Conservation (phyloP, 2,329 filamentous ascomycete genomes). For the Clonostachys rhizophaga region DNA sequence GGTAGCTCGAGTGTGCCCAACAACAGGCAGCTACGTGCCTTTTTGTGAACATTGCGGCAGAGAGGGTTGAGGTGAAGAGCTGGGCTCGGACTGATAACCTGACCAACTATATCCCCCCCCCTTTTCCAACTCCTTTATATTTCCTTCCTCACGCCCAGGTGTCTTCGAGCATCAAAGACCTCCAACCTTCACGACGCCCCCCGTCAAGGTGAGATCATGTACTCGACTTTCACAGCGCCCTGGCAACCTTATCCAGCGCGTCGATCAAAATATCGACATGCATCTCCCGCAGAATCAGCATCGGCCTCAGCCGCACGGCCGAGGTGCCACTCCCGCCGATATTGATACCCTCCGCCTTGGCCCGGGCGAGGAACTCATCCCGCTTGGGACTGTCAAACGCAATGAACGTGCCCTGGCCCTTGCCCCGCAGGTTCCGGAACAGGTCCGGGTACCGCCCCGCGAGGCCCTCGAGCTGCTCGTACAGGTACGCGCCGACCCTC, state of each 20-base stretch:
- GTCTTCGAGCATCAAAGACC: too few species aligned
- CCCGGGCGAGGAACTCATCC: slow-evolving; percentile 64
- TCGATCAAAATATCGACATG: slow-evolving; percentile 85
- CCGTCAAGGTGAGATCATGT: too few species aligned
- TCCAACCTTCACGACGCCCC: too few species aligned
- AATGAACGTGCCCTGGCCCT: slow-evolving; percentile 74
- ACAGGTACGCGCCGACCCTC: slow-evolving; percentile 64
- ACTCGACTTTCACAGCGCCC: slow-evolving; percentile 19
- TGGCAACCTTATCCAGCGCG: slow-evolving; percentile 69
- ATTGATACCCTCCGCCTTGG: slow-evolving; percentile 70
- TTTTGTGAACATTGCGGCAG: too few species aligned
- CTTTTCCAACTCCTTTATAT: too few species aligned
- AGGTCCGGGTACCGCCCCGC: slow-evolving; percentile 62
- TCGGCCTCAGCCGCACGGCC: slow-evolving; percentile 70
- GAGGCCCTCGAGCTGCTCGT: slow-evolving; percentile 57
- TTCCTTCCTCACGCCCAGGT: too few species aligned
- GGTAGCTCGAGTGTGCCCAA: too few species aligned
- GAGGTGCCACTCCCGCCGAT: slow-evolving; percentile 69
- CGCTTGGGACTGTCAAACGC: slow-evolving; percentile 67
- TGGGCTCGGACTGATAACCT: too few species aligned
- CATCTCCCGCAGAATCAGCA: slow-evolving; percentile 84
- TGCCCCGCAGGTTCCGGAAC: slow-evolving; percentile 70
- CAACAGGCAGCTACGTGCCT: too few species aligned
- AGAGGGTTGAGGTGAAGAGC: too few species aligned
- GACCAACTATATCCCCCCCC: too few species aligned